Evolutionary conservation across 208 protist genomes (phyloP), one percentile per base, ranked within the genome.

Genomic region (Wallacemonas rigidus): DNA sequence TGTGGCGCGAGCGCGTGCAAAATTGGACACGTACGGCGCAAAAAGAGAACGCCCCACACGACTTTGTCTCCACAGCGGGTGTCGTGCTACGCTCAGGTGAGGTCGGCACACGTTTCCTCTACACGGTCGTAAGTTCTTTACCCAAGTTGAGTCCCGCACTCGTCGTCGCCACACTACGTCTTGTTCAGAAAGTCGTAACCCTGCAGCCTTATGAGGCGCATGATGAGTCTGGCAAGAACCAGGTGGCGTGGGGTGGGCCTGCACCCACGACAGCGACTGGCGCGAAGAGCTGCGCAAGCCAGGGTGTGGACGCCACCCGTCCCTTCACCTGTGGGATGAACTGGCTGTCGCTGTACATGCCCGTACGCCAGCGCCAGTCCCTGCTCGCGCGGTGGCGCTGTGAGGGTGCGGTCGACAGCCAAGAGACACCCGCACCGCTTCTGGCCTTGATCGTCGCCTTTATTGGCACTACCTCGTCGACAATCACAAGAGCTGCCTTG

Each of bases 61-160:
- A 15, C 12, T 77, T 79, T 43, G 2, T 61, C 17, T 79, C 72
- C 47, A 75, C 74, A 2, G 79, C 76, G 38, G 79, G 81, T 35
- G 51, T 86, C 38, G 26, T 90, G 14, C 73, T 90, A 9, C 75
- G 82, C 53, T 77, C 57, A 12, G 85, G 79, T 8, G 76, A 69
- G 39, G 62, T 69, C 41, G 85, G 81, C 51, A 64, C 71, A 35
- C 45, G 41, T 14, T 90, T 90, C 67, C 63, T 81, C 35, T 47
- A 61, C 5, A 53, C 71, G 40, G 67, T 87, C 35, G 75, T 86
- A 55, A 67, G 51, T 7, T 51, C 67, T 17, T 44, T 85, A 63
- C 63, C 77, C 12, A 75, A 70, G n/a, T 57, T 88, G 58, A 63
- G 63, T 45, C 58, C 12, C n/a, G 39, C 9, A 38, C 54, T 70